Evolutionary conservation across 129 eudicot genomes (phyloP).

Genomic region (Lonicera japonica): DNA sequence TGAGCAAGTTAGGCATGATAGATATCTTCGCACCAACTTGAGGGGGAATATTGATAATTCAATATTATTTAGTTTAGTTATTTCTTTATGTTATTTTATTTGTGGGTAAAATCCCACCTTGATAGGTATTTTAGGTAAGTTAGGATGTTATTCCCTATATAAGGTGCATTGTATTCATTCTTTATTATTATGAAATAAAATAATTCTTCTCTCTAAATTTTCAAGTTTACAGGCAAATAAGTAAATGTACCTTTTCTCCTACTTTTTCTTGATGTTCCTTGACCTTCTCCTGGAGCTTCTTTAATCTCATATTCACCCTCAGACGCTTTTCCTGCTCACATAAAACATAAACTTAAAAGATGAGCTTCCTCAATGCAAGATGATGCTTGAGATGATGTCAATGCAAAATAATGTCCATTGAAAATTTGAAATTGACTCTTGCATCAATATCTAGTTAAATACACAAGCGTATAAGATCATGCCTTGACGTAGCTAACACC

Average conservation of each 20-base stretch:
- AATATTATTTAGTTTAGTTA: no score
- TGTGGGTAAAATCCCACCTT: no score
- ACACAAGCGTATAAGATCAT: not conserved
- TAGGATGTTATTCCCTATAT: no score
- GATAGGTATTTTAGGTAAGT: no score
- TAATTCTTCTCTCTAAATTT: no score
- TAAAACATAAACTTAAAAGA: not conserved
- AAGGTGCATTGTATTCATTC: no score
- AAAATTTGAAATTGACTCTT: no score
- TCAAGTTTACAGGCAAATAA: not conserved
- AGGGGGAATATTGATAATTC: no score
- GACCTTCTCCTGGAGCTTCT: slow-evolving; percentile 26
- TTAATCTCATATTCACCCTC: slow-evolving; percentile 21
- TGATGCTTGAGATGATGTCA: not conserved
- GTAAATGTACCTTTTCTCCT: slow-evolving; percentile 3
- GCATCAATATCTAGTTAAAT: not conserved
- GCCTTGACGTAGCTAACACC: slow-evolving; percentile 28
- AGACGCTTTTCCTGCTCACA: slow-evolving; percentile 15
- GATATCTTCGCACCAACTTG: no score
- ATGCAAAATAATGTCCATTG: not conserved
- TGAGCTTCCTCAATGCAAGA: not conserved
- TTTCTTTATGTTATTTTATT: no score
- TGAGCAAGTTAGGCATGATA: no score
- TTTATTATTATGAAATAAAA: no score
- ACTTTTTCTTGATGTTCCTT: slow-evolving; percentile 34